Evolutionary conservation across 2,329 filamentous ascomycete genomes (phyloP), one percentile per base, ranked within the genome.

Genomic region (Ilyonectria sp.): DNA sequence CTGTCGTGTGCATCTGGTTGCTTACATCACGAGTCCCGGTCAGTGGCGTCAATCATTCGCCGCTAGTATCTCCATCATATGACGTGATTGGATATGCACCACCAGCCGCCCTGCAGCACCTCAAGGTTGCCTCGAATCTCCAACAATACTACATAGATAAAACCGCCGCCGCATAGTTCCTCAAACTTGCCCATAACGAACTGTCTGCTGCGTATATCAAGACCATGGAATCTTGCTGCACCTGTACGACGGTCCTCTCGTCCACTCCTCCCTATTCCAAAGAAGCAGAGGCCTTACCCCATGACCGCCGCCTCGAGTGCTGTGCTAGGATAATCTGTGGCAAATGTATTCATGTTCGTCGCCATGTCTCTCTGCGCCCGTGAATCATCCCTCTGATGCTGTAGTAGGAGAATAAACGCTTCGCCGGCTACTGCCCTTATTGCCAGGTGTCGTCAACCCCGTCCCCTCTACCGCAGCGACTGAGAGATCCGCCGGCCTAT

Each of bases 281-380:
- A 92, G 82, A 93, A 92, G 77, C 69, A 15, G 44, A 58, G 43
- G 85, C 88, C 15, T 81, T 88, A 2, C 84, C 87, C 29, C 83
- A 86, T 54, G 87, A 91, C 75, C 87, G 92, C 58, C 83, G 86
- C 68, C 83, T 94, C 33, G 85, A 86, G 37, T 95, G 93, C 79
- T 95, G 93, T 79, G 84, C 83, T 50, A 87, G 93, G 60, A 83
- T 90, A 44, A 92, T 95, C 75, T 96, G 93, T 80, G 89, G 89
- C 17, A 84, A 84, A 68, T 95, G 93, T 80, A 87, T 93, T 74
- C 82, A 88, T 77, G 91, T 89, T 78, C 54, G 86, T 81, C 57
- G 49, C 26, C 31, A 56, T 50, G 29, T 37, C 19, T 26, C 50
- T 46, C 55, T 65, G 17, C 49, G 35, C 59, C 35, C 19, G 40